Conservation (phyloP, 1,139 yeast genomes). For the Suhomyces taliae region DNA sequence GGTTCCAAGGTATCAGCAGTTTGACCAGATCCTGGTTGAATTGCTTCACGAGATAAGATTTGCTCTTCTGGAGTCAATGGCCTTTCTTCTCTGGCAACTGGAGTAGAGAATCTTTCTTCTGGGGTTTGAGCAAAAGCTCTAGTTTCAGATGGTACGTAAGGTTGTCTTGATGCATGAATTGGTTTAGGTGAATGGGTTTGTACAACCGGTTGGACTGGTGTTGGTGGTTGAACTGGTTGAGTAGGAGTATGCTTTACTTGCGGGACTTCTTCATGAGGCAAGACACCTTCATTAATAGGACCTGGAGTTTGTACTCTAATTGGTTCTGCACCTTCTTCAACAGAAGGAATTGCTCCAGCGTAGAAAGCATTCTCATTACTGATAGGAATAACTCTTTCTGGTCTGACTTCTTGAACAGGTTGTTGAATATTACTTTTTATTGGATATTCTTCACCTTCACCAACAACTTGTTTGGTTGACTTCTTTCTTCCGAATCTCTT, state of each 20-base stretch:
- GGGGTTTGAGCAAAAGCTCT: neutral
- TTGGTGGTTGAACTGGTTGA: neutral
- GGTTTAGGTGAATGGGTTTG: too few species aligned
- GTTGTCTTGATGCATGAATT: too few species aligned
- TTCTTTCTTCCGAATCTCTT: conserved; percentile 7
- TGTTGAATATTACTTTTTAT: neutral
- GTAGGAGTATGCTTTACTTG: neutral
- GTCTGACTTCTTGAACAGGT: neutral
- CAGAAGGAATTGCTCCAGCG: neutral
- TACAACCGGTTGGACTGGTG: neutral
- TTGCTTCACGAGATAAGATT: neutral
- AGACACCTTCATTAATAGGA: neutral
- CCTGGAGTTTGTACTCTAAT: neutral
- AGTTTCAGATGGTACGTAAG: too few species aligned
- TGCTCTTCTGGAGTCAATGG: neutral
- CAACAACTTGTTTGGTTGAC: neutral
- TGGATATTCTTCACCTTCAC: neutral
- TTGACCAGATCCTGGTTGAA: too few species aligned
- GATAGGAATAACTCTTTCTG: neutral
- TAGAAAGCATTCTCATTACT: neutral
- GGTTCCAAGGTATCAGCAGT: neutral
- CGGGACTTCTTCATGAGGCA: too few species aligned
- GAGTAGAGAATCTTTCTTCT: neutral
- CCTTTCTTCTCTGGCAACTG: neutral
- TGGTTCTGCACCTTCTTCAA: neutral